Conservation (phyloP, 148 eudicot genomes). For the Vaccinium macrocarpon region DNA sequence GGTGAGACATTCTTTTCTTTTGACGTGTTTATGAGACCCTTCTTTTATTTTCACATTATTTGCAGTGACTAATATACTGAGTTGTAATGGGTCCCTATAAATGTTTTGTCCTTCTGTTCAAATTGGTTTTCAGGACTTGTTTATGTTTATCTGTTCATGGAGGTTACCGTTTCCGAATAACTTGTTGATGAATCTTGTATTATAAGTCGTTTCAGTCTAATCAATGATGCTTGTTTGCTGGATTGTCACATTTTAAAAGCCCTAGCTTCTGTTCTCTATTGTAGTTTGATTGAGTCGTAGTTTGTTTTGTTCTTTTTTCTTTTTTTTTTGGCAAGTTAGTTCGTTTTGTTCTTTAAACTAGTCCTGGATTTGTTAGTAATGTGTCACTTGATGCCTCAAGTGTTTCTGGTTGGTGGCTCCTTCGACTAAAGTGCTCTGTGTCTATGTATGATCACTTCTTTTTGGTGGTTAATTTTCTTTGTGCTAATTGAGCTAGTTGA, state of each 20-base stretch:
- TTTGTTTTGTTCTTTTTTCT: background rate
- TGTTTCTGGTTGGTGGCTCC: background rate
- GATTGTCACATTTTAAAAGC: background rate
- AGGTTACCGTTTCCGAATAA: background rate
- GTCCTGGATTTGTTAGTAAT: background rate
- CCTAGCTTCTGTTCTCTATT: background rate
- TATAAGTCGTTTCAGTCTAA: background rate
- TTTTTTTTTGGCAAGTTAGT: no score
- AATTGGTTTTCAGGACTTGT: background rate
- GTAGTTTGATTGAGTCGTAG: background rate
- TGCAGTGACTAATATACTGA: background rate
- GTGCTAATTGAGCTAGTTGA: background rate
- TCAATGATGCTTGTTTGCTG: background rate
- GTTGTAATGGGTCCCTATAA: background rate
- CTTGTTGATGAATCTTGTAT: background rate
- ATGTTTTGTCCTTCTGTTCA: background rate
- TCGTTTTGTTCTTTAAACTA: background rate
- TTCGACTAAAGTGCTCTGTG: background rate
- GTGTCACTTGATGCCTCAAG: background rate
- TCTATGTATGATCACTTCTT: background rate
- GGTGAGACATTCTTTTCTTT: constrained; percentile 37
- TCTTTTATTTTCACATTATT: background rate
- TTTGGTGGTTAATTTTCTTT: background rate
- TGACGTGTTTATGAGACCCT: background rate
- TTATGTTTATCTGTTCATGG: background rate